A percentile compares a stretch with the other conserved stretches of the same genome.
Evolutionary conservation across 2,329 filamentous ascomycete genomes (phyloP).

Genomic region (Davidsoniella virescens): DNA sequence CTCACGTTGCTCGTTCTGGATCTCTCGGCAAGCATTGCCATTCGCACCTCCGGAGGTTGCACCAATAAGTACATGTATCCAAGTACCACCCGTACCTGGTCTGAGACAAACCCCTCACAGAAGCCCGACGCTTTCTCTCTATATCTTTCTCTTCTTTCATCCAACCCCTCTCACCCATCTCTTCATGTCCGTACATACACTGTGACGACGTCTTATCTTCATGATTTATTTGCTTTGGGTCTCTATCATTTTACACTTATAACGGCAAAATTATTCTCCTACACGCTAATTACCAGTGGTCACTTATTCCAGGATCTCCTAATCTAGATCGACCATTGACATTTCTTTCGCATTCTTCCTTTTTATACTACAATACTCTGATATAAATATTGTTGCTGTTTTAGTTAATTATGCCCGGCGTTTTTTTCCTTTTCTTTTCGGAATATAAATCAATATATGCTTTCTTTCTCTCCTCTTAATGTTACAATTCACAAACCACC

Average conservation of each 20-base stretch:
- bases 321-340: too few species aligned
- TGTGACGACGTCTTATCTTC: neutral
- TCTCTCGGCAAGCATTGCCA: neutral
- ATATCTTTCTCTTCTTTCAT: neutral
- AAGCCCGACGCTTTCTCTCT: too few species aligned
- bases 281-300: neutral
- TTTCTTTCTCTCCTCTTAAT: conserved; percentile 3
- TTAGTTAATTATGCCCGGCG: neutral
- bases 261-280: too few species aligned
- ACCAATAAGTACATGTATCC: too few species aligned
- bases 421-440: conserved; percentile 2
- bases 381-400: neutral
- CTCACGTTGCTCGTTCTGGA: neutral
- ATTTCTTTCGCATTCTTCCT: neutral
- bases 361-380: neutral
- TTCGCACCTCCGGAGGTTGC: neutral
- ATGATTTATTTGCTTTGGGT: neutral
- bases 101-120: too few species aligned
- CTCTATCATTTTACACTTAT: too few species aligned
- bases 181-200: conserved; percentile 4
- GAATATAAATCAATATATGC: neutral
- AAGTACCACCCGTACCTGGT: too few species aligned
- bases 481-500: neutral
- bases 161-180: neutral
- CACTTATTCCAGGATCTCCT: neutral